Base-by-base conservation (phyloP, 2,329 filamentous ascomycete species). In the Emydomyces testavorans region DNA sequence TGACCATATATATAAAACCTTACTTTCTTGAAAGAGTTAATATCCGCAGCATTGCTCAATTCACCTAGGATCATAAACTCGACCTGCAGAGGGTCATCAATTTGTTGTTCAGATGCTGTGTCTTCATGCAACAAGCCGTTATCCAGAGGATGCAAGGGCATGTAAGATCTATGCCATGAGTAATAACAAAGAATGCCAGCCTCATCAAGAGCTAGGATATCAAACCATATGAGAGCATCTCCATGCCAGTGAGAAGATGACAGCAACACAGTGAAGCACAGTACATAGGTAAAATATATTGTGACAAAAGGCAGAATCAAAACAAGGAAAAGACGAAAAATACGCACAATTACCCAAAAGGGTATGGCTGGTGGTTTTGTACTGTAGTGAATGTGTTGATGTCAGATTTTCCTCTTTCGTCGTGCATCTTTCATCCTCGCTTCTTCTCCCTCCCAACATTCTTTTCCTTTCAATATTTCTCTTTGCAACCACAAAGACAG, bases 241-340 rank as follows among this genome's bases (percentile, higher is more conserved):
- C n/a, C n/a, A n/a, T n/a, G n/a, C n/a, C n/a, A n/a, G n/a, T n/a
- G n/a, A n/a, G n/a, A n/a, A n/a, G n/a, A n/a, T n/a, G n/a, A n/a
- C n/a, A n/a, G n/a, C n/a, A n/a, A n/a, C n/a, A n/a, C n/a, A n/a
- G n/a, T n/a, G n/a, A n/a, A n/a, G n/a, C n/a, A n/a, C n/a, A n/a
- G n/a, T n/a, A n/a, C n/a, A n/a, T n/a, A n/a, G n/a, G n/a, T n/a
- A n/a, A n/a, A 8, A 21, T 2, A 21, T 47, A 23, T 34, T 32
- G 45, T 16, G 28, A 39, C 18, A 16, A 21, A 35, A 45, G n/a
- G n/a, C n/a, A n/a, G 11, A 40, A 11, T 2, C 18, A 40, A 34
- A 31, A 18, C 6, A 39, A 23, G 18, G 18, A 47, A 21, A 32
- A 32, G 45, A 39, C 37, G 35, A 36, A 39, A 47, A 40, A 32